Evolutionary conservation across 2,329 filamentous ascomycete genomes (phyloP), one percentile per base, ranked within the genome.

Genomic region (Diaporthe capsici): DNA sequence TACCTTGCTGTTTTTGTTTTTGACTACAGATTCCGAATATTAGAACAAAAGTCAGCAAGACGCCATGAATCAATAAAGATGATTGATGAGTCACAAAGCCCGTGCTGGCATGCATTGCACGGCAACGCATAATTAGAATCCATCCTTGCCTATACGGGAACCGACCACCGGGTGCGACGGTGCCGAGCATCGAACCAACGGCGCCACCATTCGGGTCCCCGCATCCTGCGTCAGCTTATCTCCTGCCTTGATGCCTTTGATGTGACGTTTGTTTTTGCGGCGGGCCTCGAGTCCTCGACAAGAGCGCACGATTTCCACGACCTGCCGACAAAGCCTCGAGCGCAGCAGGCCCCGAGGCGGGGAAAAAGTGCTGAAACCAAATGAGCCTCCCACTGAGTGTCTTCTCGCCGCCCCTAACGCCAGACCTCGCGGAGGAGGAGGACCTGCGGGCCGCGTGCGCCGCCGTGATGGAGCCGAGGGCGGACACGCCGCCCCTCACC

Each of bases 401-500:
- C 22, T 51, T 61, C 57, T 60, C 42, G 44, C 55, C 70, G 8
- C 58, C 70, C 2, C 34, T 55, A 2, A 70, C 65, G 31, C 65
- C 65, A n/a, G 47, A 70, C 34, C 34, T 70, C 20, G 22, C 49
- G 15, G 65, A 55, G 7, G 65, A 70, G 34, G 34, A 20, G 2
- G 65, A 70, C 47, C 65, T 70, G n/a, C 47, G 65, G n/a, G 34
- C 65, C 34, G 65, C 65, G 8, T 70, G 65, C 34, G 28, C 39
- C 47, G 37, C 57, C 6, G 34, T 72, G 44, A 72, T 53, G 71
- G 71, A 51, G 49, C 31, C 47, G 10, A 55, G 20, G 6, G 39
- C 25, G 28, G 44, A 49, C 70, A n/a, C 28, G n/a, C 53, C 28
- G 22, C 39, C 83, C 51, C 78, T 31, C 22, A 31, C 53, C 13